Percentiles rank a stretch among this genome's conserved stretches.
Conservation (phyloP, 352 stramenopile genomes). For the Pythium pyrilobum region DNA sequence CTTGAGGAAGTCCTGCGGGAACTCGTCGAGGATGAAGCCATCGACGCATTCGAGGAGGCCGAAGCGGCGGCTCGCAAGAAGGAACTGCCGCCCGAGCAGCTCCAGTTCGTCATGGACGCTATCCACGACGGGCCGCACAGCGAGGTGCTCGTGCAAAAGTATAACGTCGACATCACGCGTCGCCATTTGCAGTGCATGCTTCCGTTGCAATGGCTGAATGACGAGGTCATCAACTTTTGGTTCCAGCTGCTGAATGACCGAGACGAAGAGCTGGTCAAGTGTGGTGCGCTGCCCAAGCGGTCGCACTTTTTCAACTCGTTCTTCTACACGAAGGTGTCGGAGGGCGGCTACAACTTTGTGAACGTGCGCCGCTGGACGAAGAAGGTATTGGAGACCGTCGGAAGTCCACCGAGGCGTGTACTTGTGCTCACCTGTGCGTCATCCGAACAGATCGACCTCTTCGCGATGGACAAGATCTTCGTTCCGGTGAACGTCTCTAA, state of each 20-base stretch:
- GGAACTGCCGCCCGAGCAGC: constrained; percentile 57
- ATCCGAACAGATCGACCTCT: constrained; percentile 65
- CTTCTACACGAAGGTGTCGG: constrained; percentile 80
- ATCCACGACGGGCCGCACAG: constrained; percentile 47
- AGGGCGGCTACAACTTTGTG: constrained; percentile 77
- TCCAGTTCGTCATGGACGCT: constrained; percentile 44
- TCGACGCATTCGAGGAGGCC: constrained; percentile 50
- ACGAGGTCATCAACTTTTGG: constrained; percentile 86
- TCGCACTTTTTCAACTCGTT: constrained; percentile 89
- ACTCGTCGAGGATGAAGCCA: constrained; percentile 46
- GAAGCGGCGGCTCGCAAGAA: constrained; percentile 40
- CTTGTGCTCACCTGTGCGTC: background rate
- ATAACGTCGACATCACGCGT: constrained; percentile 76
- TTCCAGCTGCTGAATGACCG: constrained; percentile 75
- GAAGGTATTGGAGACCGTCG: too few species aligned
- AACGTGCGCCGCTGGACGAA: constrained; percentile 82
- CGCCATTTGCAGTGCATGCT: constrained; percentile 67
- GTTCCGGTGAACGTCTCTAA: constrained; percentile 85
- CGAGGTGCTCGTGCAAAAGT: constrained; percentile 75
- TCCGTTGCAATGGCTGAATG: constrained; percentile 70
- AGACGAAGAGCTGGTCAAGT: constrained; percentile 51
- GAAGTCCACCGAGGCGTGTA: too few species aligned
- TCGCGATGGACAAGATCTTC: constrained; percentile 89
- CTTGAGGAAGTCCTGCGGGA: constrained; percentile 59
- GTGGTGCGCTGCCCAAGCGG: constrained; percentile 35